Percentiles rank a stretch among this genome's conserved stretches.
phyloP scores from a whole-genome alignment of 2,329 filamentous ascomycete species.

The Epichloe hybrida region DNA sequence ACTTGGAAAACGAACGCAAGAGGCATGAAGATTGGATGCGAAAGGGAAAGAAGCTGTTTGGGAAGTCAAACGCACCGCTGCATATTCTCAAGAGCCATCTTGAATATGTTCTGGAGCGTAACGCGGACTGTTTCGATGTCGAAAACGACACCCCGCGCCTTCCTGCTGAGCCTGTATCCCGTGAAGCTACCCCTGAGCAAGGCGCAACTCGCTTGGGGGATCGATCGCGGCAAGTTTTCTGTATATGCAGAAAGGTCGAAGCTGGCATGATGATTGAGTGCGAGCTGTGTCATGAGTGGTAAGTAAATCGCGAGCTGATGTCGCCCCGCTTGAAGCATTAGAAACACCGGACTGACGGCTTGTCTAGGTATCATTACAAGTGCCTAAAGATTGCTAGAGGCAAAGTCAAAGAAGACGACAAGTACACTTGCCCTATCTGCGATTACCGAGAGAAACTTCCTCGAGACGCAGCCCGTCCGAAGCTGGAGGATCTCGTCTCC shows the following conservation, averaged over 20 bases:
- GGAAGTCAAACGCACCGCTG: constrained; percentile 91
- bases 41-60: constrained; percentile 92
- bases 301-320: constrained; percentile 22
- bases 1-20: constrained; percentile 87
- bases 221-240: constrained; percentile 71
- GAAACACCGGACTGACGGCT: background rate
- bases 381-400: constrained; percentile 95
- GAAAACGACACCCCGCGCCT: constrained; percentile 70
- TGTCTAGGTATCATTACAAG: constrained; percentile 80
- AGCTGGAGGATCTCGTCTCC: constrained; percentile 73
- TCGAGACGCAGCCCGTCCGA: constrained; percentile 86
- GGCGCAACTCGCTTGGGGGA: constrained; percentile 45
- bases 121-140: constrained; percentile 82
- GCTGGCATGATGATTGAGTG: constrained; percentile 99
- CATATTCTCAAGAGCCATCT: constrained; percentile 94
- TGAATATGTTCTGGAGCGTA: constrained; percentile 82
- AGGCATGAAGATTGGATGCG: constrained; percentile 99
- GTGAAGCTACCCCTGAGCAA: constrained; percentile 53
- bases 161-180: constrained; percentile 81
- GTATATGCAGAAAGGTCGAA: constrained; percentile 85
- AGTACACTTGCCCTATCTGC: constrained; percentile 95
- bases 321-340: background rate
- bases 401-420: constrained; percentile 96
- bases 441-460: constrained; percentile 96
- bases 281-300: constrained; percentile 96